Base-by-base conservation (phyloP, 1,284 basidiomycete genomes). In the Heterobasidion irregulare region DNA sequence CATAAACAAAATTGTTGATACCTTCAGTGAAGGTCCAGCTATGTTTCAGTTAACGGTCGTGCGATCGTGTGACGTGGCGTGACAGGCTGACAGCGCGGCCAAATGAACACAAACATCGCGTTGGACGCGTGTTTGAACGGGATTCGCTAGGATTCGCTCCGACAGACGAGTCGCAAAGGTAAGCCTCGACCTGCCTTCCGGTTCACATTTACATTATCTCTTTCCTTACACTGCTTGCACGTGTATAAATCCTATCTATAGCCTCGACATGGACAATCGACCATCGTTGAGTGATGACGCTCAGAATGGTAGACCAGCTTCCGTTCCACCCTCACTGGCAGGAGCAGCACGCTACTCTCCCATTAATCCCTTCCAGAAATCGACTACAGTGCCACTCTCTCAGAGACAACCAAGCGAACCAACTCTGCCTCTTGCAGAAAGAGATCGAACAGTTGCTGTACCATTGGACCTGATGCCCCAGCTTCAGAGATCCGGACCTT, bases 401-500 rank as follows among this genome's bases (percentile, higher is more conserved):
- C 41, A 49, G 41, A 47, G 44, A 51, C 51, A 43, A 26, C 47
- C 50, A 26, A 56, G 59, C 15, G 57, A 54, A 15, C 59, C 59
- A 8, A 12, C 38, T 41, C 50, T 52, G 6, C 16, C 15, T 13
- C 47, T 45, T 38, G 34, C 33, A 15, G 53, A 55, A 15, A 19
- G 45, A n/a, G 55, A 59, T 8, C 34, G 32, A 9, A 16, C 47
- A 6, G 5, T 10, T 9, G 44, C 41, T 10, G 47, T 38, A 18
- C 48, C 50, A 26, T 45, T 85, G 34, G 86, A 89, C 67, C 70
- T 86, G 32, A 82, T 83, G 68, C 70, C 72, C 50, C 75, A 76
- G 58, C 73, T 89, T 4, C 77, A 83, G 59, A 79, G 79, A 15
- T 83, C 85, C 41, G 84, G 78, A 51, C 74, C 82, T 0, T 82